Conservation (phyloP, 192 early-diverging fungal genomes). For the Neocallimastix lanati region DNA sequence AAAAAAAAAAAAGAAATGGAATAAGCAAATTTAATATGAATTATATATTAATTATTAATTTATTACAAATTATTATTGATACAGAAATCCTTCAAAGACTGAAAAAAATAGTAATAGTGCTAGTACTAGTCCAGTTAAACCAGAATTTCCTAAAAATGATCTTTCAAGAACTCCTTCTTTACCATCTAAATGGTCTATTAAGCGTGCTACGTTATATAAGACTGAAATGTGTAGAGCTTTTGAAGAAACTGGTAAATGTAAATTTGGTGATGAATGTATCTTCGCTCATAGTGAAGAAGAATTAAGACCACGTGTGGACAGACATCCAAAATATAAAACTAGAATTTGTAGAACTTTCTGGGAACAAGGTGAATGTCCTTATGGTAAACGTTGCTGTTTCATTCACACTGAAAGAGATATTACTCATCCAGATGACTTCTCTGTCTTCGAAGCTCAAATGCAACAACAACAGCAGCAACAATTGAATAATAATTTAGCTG, state of each 20-base stretch:
- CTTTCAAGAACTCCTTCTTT: neutral
- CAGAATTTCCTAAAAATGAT: neutral
- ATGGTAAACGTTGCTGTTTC: neutral
- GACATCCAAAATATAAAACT: neutral
- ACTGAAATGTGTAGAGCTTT: constrained; percentile 18
- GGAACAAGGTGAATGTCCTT: neutral
- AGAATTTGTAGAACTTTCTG: neutral
- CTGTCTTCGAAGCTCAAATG: neutral
- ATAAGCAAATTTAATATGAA: too few relatives aligned
- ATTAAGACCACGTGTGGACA: neutral
- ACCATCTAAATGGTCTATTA: neutral
- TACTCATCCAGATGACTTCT: neutral
- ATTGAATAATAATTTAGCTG: neutral
- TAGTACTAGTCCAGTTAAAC: too few relatives aligned
- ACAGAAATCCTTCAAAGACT: neutral
- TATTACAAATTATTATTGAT: too few relatives aligned
- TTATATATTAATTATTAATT: too few relatives aligned
- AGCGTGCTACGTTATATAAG: constrained; percentile 9
- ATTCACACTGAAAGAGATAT: neutral
- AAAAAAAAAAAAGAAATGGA: too few relatives aligned
- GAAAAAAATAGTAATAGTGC: neutral
- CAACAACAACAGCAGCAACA: neutral
- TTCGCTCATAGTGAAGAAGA: neutral
- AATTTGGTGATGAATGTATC: constrained; percentile 8
- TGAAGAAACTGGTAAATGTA: constrained; percentile 16